A percentile compares a stretch with the other conserved stretches of the same genome.
Evolutionary conservation across 2,329 filamentous ascomycete species (phyloP).

Genomic region (Pestalotiopsis sp.): DNA sequence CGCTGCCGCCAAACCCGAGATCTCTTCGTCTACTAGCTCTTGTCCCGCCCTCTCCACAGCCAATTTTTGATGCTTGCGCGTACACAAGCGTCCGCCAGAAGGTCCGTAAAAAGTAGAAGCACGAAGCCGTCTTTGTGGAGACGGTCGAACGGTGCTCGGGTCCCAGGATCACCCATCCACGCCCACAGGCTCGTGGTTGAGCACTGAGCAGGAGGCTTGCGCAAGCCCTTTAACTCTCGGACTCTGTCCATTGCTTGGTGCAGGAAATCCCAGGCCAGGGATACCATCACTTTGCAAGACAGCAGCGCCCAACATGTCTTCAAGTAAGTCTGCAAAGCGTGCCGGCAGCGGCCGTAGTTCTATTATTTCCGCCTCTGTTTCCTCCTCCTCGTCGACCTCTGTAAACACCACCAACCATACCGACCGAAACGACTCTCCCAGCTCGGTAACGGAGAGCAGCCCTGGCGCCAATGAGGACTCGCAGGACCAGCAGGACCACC

Average conservation of each 20-base stretch:
- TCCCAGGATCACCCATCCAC: conserved; percentile 6
- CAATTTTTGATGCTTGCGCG: conserved; percentile 8
- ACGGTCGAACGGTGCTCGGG: conserved; percentile 1
- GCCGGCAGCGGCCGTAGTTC: conserved; percentile 13
- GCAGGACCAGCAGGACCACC: background rate
- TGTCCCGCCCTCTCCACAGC: background rate
- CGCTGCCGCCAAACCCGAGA: conserved; percentile 8
- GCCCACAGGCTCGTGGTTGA: conserved; percentile 1
- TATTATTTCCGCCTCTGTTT: conserved; percentile 13
- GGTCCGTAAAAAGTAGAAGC: background rate
- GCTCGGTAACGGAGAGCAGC: background rate
- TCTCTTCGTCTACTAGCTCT: conserved; percentile 1
- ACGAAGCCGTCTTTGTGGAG: conserved; percentile 7
- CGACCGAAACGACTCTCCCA: conserved; percentile 1
- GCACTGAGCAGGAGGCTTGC: conserved; percentile 1
- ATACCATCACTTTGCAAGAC: background rate
- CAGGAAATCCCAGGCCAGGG: background rate
- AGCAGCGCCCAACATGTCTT: conserved; percentile 15
- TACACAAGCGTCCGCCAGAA: conserved; percentile 1
- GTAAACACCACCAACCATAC: background rate
- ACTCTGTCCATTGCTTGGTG: background rate
- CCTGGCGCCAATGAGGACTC: background rate
- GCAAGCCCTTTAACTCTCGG: conserved; percentile 6
- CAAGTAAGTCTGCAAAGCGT: conserved; percentile 16
- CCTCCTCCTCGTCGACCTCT: background rate